Evolutionary conservation across 2,329 filamentous ascomycete species (phyloP), one percentile per base, ranked within the genome.

Genomic region (Tolypocladium tropicale): DNA sequence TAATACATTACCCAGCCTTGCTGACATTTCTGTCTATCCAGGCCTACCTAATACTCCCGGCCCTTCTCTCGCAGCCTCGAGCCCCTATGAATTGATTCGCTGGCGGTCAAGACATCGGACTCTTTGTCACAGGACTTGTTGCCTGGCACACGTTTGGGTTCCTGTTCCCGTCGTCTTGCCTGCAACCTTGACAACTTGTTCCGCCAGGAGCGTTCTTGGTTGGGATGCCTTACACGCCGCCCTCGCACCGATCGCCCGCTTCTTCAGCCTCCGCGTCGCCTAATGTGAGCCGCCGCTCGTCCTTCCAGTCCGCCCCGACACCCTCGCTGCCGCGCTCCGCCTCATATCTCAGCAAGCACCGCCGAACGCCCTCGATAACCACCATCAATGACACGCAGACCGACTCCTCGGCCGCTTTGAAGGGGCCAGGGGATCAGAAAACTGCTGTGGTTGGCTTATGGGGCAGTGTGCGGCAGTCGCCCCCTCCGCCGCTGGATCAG

Each of bases 181-280:
- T 28, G 21, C 32, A 49, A 11, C 50, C 49, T 54, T 52, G 25
- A 33, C 30, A 23, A n/a, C 0, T 23, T 56, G 57, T 55, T 53
- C 49, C 55, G 36, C 56, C 39, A 56, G 56, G 58, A 62, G 65
- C 62, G 62, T 55, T 56, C 59, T 28, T 36, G 25, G 58, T 70
- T 70, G 76, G 80, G 76, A 94, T 94, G 89, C 89, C 89, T 83
- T 94, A 94, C 78, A 94, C 89, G 72, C 89, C 89, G 59, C 89
- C 89, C 60, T 83, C 85, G 65, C 81, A 82, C 68, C 76, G 79
- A 68, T 85, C 83, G 59, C 82, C 83, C 67, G 76, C 82, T 63
- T 77, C 80, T 59, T 84, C 83, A 65, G 75, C 76, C 58, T 74
- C 79, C 53, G 66, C 76, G 25, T 85, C 83, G 53, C 83, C 83